These are phyloP conservation scores for Apiospora marii DNA, from an alignment of 2,329 filamentous ascomycete genomes.

Conservation along the genomic window DNA sequence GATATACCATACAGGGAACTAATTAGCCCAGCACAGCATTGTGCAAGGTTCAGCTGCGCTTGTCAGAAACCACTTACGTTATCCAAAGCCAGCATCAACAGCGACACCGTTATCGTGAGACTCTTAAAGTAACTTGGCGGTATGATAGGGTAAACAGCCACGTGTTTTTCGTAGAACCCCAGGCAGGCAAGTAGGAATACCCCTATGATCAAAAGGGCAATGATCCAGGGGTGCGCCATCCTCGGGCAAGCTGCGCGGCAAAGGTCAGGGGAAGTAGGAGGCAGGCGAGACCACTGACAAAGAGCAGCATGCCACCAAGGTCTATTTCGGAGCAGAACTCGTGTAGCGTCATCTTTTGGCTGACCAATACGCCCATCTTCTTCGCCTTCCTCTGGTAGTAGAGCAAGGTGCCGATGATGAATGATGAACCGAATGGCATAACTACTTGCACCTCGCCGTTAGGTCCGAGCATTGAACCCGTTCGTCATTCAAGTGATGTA, in stretches of 20 bases:
- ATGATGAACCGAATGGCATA: conserved; percentile 57
- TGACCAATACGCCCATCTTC: conserved; percentile 50
- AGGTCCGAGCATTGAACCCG: not conserved
- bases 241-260: conserved; percentile 47
- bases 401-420: conserved; percentile 56
- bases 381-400: conserved; percentile 59
- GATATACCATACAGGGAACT: no score
- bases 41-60: not conserved
- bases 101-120: conserved; percentile 50
- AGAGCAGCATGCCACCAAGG: conserved; percentile 52
- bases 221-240: conserved; percentile 56
- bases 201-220: conserved; percentile 53
- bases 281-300: conserved; percentile 56
- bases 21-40: not conserved
- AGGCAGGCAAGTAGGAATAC: conserved; percentile 49
- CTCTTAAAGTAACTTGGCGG: conserved; percentile 55
- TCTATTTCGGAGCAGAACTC: conserved; percentile 49
- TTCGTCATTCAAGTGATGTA: not conserved
- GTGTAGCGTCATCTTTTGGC: conserved; percentile 35
- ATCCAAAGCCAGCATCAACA: conserved; percentile 51
- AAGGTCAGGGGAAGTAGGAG: conserved; percentile 57
- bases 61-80: not conserved
- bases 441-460: conserved; percentile 34
- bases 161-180: conserved; percentile 55
- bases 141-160: conserved; percentile 54